Base-by-base conservation (phyloP, 2,329 filamentous ascomycete species). In the Pezicula carpinea region DNA sequence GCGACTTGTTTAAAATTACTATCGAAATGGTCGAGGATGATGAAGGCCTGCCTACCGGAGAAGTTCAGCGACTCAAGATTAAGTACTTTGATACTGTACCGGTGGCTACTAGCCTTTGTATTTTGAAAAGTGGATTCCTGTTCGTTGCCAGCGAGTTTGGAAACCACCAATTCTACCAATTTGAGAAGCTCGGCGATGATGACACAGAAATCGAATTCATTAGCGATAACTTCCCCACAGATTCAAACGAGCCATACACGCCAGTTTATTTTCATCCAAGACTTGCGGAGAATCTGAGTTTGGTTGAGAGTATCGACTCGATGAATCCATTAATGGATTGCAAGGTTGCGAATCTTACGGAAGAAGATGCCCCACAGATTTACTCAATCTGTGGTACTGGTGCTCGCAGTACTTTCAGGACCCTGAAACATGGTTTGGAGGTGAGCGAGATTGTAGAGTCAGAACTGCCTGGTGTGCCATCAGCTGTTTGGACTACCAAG, bases 31-130 rank as follows among this genome's bases (percentile, higher is more conserved):
- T 83, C 8, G 85, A 91, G 57, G 88, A 95, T 58, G 80, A 85
- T 1, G 80, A 87, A 39, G 89, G 86, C 11, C 83, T 89, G 50
- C 74, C 84, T 1, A 92, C 87, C 1, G 86, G 87, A 23, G 88
- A 93, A 61, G 91, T 97, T 2, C 80, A 80, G 59, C 78, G 83
- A 49, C 72, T 99, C 48, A 93, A 89, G 66, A 88, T 99, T 69
- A 96, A 96, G 66, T 99, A 97, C 67, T 99, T 97, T 59, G 93
- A 99, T 60, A 99, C 93, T 0, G 87, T 96, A 3, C 92, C 95
- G 0, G 76, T 95, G 32, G 89, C 91, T 0, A 84, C 87, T 0
- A 95, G 81, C 62, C 77, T 99, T 38, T 89, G 90, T 64, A 96
- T 99, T 56, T 69, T 99, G 56, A 96, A 96, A 69, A 96, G 90